Base-by-base conservation (phyloP, 228 moss, liverwort and hornwort species). In the Sphagnum fallax region DNA sequence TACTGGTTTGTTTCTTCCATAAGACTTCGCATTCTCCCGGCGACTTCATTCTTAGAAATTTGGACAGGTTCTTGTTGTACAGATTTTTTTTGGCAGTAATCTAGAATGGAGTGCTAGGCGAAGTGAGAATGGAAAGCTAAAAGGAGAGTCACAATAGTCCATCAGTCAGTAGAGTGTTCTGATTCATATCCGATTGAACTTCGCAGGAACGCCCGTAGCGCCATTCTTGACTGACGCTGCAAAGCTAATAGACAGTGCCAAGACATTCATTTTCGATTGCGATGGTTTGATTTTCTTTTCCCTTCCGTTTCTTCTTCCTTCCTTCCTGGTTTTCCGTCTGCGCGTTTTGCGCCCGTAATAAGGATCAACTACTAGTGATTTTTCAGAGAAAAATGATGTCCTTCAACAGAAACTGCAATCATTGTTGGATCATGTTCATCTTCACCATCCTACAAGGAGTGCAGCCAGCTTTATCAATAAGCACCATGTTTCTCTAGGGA, bases 211-310 rank as follows among this genome's bases (percentile, higher is more conserved):
- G 62, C 58, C 67, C 52, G 6, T 75, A 11, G 77, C 89, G 49
- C 84, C 84, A 6, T 88, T 81, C 67, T 69, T 94, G 75, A 84
- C 78, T 51, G 89, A 94, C 73, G 89, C 86, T 70, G 80, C 86
- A 6, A 72, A 84, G 66, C 77, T 94, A 47, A 83, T 94, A 15
- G 76, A 85, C 62, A 87, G 87, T 48, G 94, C 91, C 48, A 86
- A 94, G 81, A 94, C 94, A 0, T 94, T 94, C 72, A 76, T 94
- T 52, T 94, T 94, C 50, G 94, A 94, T 70, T 94, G 94, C 57
- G 92, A 92, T 70, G 92, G 92, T 92, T 63, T 67, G 78, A 62
- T 8, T 16, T 48, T 52, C 52, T 13, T 62, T 47, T 5, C 60
- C 49, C 50, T 10, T 5, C 52, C 58, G 0, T 48, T 16, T 53